These are phyloP conservation scores for Cryptococcus sp. DNA, from an alignment of 1,284 basidiomycete species.

Conservation along the genomic window DNA sequence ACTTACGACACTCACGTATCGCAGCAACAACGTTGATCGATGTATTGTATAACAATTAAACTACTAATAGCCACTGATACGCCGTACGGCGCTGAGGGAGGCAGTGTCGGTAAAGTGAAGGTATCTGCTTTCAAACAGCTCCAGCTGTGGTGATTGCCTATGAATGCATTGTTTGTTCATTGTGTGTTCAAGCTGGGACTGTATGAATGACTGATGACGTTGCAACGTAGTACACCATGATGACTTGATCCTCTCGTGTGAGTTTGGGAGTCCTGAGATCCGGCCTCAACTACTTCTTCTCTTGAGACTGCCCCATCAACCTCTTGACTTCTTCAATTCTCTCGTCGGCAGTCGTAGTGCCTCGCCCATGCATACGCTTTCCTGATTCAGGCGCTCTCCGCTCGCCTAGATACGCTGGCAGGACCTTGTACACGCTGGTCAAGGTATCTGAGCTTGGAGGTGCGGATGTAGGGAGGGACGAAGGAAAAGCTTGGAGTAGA, in stretches of 20 bases:
- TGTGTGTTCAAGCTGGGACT: neutral
- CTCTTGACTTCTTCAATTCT: constrained; percentile 22
- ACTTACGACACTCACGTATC: too few species aligned
- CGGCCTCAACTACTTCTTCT: too few species aligned
- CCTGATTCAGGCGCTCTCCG: constrained; percentile 26
- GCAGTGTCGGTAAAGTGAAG: constrained; percentile 2
- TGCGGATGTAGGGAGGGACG: constrained; percentile 37
- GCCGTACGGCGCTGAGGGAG: too few species aligned
- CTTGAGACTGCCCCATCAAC: constrained; percentile 6
- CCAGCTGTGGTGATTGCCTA: neutral
- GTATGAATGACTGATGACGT: too few species aligned
- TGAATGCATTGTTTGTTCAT: neutral
- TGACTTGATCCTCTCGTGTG: too few species aligned
- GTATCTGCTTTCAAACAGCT: too few species aligned
- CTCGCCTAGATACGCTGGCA: constrained; percentile 61
- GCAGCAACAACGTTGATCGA: too few species aligned
- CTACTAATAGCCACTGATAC: too few species aligned
- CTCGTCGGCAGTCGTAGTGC: constrained; percentile 2
- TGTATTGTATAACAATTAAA: neutral
- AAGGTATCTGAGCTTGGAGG: constrained; percentile 42
- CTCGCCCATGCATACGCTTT: constrained; percentile 45
- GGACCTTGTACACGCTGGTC: constrained; percentile 58
- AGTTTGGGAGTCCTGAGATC: too few species aligned
- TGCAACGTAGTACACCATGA: too few species aligned
- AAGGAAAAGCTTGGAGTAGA: constrained; percentile 53